Percentiles rank a stretch among this genome's conserved stretches.
These are phyloP conservation scores for Gonapodya prolifera DNA, from an alignment of 192 early-diverging fungal species.

Conservation along the genomic window DNA sequence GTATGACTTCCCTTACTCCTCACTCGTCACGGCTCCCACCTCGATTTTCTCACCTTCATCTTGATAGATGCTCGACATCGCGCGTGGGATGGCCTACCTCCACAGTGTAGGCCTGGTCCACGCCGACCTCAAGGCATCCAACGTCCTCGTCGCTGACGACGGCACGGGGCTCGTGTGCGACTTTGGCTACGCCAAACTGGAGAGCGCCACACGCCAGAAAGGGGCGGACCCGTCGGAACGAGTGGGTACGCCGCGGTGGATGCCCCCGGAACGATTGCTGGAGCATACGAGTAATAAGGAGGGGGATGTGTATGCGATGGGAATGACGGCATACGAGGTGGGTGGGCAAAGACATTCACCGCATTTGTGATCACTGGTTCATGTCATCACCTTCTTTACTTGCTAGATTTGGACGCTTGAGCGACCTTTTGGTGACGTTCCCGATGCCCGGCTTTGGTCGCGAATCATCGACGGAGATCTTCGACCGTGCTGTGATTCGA, in stretches of 20 bases:
- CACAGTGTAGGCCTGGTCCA: background rate
- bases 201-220: background rate
- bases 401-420: background rate
- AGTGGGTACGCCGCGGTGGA: background rate
- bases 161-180: slow-evolving; percentile 3
- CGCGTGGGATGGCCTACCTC: slow-evolving; percentile 3
- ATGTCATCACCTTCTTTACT: background rate
- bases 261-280: background rate
- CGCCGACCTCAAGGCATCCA: slow-evolving; percentile 3
- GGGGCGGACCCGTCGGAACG: background rate
- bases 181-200: background rate
- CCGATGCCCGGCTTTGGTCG: background rate
- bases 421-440: background rate
- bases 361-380: background rate
- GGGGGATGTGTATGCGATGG: background rate
- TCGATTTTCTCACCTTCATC: too few relatives aligned
- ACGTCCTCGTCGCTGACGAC: slow-evolving; percentile 3
- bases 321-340: background rate
- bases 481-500: background rate
- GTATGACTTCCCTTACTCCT: background rate
- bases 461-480: background rate
- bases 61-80: background rate
- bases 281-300: background rate
- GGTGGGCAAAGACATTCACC: background rate
- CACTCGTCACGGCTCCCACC: background rate